Base-by-base conservation (phyloP, 768 basidiomycete species). In the Peribolospora kevripleyi region DNA sequence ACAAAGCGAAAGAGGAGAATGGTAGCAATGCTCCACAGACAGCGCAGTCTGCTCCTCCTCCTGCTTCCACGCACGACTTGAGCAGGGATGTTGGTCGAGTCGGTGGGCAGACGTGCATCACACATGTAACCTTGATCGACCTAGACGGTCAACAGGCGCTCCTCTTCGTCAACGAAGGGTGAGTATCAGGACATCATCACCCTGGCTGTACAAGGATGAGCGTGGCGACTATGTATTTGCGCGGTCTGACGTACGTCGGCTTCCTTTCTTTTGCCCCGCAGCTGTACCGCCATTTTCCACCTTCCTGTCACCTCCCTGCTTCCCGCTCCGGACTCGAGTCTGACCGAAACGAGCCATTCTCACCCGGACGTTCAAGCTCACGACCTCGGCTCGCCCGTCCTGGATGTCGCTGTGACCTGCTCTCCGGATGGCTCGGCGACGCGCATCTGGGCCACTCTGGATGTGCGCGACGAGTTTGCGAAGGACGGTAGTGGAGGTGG, bases 251-350 rank as follows among this genome's bases (percentile, higher is more conserved):
- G 48, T 11, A 36, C 7, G 14, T 7, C 49, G n/a, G 7, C 36
- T 36, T 45, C 49, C 7, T 39, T 3, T 37, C 37, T 9, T 25
- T 13, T 25, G 8, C 39, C 41, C 7, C 4, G 6, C 43, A 55
- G 54, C 8, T 53, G 41, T 3, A 60, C 57, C 10, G 59, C 59
- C 7, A 42, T 58, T 14, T 55, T 60, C 53, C 58, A 48, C 54
- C 45, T 58, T 39, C 57, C 59, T 36, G 56, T 53, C 55, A 45
- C 53, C 4, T 39, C 42, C 42, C 43, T 55, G 13, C 55, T 58
- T 42, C 53, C 57, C 1, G 9, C 54, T 25, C 13, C 43, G 42
- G 9, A 54, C 14, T 43, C 58, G 1, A 4, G 6, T 2, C 55
- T 36, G 48, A 25, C 10, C 36, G 37, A 42, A 6, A 38, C 25